phyloP scores from a whole-genome alignment of 441 rosid genomes.

The Brassica hybrid region DNA sequence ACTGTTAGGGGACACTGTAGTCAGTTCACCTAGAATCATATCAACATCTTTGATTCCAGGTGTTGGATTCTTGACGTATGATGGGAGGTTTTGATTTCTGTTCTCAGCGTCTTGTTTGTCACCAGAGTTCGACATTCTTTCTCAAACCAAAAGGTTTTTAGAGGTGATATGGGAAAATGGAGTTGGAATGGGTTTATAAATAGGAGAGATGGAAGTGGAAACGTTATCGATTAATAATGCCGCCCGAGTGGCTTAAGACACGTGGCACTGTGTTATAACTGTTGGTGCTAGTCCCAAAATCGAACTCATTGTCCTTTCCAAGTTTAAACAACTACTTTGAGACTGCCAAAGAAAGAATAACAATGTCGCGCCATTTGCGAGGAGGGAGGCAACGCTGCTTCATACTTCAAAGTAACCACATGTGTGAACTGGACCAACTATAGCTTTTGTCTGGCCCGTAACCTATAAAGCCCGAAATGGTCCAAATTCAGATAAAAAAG shows the following conservation, averaged over 20 bases:
- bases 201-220: background rate
- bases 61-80: background rate
- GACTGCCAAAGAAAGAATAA: background rate
- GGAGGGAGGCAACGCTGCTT: background rate
- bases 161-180: background rate
- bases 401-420: background rate
- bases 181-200: background rate
- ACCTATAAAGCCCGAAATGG: conserved; percentile 1
- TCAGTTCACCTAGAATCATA: background rate
- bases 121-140: background rate
- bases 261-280: background rate
- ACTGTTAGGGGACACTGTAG: too few species aligned
- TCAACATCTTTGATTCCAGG: background rate
- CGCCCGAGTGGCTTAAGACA: background rate
- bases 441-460: background rate
- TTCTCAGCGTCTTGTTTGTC: too few species aligned
- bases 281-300: background rate
- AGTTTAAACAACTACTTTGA: background rate
- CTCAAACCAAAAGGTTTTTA: background rate
- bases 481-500: background rate
- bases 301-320: background rate
- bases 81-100: background rate
- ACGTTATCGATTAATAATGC: background rate
- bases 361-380: background rate
- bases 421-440: background rate